Evolutionary conservation across 108 stramenopile species (phyloP).

Genomic region (Phaeodactylum tricornutum): DNA sequence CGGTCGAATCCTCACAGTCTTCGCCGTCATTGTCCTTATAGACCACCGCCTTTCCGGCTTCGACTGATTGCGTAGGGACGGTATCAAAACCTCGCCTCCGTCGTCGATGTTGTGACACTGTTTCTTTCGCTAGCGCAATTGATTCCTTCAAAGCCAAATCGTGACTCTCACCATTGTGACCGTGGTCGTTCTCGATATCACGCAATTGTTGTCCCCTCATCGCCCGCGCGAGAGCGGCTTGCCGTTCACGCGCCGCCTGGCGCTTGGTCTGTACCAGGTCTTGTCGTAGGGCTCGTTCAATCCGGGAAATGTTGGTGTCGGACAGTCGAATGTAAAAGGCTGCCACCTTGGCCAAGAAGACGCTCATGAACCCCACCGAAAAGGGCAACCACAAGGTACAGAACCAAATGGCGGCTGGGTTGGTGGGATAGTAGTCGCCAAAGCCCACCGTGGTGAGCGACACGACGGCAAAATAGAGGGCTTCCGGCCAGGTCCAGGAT

Average conservation of each 20-base stretch:
- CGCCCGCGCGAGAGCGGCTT: constrained; percentile 21
- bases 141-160: too few species aligned
- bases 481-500: constrained; percentile 71
- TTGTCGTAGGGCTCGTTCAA: constrained; percentile 52
- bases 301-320: constrained; percentile 53
- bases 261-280: constrained; percentile 38
- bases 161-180: too few species aligned
- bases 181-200: too few species aligned
- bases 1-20: not conserved
- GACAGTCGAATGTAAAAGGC: constrained; percentile 72
- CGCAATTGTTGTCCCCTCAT: constrained; percentile 35
- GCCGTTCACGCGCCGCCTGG: constrained; percentile 30
- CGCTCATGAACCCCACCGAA: constrained; percentile 67
- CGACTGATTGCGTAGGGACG: not conserved
- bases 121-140: too few species aligned
- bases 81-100: not conserved
- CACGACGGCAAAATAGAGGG: constrained; percentile 74
- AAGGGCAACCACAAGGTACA: constrained; percentile 79
- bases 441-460: constrained; percentile 74
- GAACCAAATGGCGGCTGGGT: constrained; percentile 56
- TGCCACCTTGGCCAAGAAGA: constrained; percentile 67
- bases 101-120: too few species aligned
- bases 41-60: constrained; percentile 12
- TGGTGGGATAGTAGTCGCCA: constrained; percentile 65
- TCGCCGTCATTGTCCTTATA: not conserved